These are phyloP conservation scores for Crucibulum laeve DNA, from an alignment of 768 basidiomycete genomes.

Conservation along the genomic window DNA sequence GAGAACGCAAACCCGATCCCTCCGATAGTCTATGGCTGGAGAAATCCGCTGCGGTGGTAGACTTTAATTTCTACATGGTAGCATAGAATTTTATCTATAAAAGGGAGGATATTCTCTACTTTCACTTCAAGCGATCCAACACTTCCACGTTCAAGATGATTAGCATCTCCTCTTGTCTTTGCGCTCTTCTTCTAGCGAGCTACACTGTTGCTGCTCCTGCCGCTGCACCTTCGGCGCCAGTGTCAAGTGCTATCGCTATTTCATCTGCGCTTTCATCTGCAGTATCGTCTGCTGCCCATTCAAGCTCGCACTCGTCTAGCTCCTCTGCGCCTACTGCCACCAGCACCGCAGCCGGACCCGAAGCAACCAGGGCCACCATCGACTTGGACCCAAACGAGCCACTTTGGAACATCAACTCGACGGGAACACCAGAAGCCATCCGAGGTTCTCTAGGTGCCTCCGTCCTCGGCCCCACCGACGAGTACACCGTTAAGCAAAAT, in stretches of 20 bases:
- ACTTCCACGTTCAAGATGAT: conserved; percentile 23
- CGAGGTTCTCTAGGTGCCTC: conserved; percentile 35
- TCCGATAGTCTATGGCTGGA: no score
- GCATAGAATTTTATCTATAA: no score
- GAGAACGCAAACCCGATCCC: no score
- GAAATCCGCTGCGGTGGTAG: no score
- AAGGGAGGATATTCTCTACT: no score
- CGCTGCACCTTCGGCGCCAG: conserved; percentile 6
- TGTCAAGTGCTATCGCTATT: conserved; percentile 14
- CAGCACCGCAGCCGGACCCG: no score
- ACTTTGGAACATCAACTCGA: conserved; percentile 25
- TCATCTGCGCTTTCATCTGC: conserved; percentile 13
- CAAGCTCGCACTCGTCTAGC: conserved; percentile 11
- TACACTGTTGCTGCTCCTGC: conserved; percentile 21
- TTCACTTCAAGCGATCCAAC: not conserved
- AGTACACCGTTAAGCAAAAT: conserved; percentile 36
- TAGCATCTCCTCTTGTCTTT: conserved; percentile 27
- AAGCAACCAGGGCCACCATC: no score
- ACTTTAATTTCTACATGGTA: no score
- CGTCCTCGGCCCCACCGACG: conserved; percentile 38
- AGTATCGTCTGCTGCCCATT: conserved; percentile 9
- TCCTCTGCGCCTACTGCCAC: conserved; percentile 32
- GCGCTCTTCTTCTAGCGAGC: conserved; percentile 27
- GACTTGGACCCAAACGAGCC: conserved; percentile 38
- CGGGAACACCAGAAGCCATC: conserved; percentile 24